A percentile compares a stretch with the other conserved stretches of the same genome.
These are phyloP conservation scores for Dunaliella salina DNA, from an alignment of 163 green algal genomes.

Conservation along the genomic window DNA sequence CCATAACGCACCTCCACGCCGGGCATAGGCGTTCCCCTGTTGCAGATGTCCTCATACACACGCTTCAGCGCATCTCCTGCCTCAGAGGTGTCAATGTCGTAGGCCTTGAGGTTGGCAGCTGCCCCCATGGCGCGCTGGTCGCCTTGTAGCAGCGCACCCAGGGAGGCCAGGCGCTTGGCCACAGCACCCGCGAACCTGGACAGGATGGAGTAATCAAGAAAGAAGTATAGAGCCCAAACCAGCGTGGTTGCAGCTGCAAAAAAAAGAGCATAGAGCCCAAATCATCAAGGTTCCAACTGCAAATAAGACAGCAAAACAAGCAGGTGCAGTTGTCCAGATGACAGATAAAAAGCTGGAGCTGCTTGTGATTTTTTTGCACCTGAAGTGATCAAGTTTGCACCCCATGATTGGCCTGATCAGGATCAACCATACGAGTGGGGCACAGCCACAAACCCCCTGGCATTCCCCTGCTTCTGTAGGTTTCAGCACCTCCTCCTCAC, in stretches of 20 bases:
- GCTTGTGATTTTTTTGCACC: too few species aligned
- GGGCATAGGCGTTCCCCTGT: constrained; percentile 20
- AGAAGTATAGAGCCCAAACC: not conserved
- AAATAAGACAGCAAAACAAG: too few species aligned
- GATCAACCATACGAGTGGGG: too few species aligned
- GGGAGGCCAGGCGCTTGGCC: constrained; percentile 68
- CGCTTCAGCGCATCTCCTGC: constrained; percentile 13
- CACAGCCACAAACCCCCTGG: too few species aligned
- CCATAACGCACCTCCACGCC: constrained; percentile 14
- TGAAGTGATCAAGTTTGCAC: too few species aligned
- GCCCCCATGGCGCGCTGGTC: constrained; percentile 70
- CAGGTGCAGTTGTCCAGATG: too few species aligned
- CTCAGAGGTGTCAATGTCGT: constrained; percentile 63
- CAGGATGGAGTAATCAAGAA: not conserved
- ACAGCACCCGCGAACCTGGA: constrained; percentile 50
- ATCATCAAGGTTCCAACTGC: too few species aligned
- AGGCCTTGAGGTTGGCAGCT: constrained; percentile 51
- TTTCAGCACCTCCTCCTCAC: too few species aligned
- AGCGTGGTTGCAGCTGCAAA: not conserved
- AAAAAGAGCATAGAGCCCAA: too few species aligned
- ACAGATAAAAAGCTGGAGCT: too few species aligned
- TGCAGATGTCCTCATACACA: constrained; percentile 26
- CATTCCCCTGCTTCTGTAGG: too few species aligned
- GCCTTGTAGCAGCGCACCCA: constrained; percentile 76
- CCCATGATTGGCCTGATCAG: too few species aligned